Percentiles rank a stretch among this genome's conserved stretches.
These are phyloP conservation scores for Scytalidium sp. DNA, from an alignment of 2,329 filamentous ascomycete species.

Conservation along the genomic window DNA sequence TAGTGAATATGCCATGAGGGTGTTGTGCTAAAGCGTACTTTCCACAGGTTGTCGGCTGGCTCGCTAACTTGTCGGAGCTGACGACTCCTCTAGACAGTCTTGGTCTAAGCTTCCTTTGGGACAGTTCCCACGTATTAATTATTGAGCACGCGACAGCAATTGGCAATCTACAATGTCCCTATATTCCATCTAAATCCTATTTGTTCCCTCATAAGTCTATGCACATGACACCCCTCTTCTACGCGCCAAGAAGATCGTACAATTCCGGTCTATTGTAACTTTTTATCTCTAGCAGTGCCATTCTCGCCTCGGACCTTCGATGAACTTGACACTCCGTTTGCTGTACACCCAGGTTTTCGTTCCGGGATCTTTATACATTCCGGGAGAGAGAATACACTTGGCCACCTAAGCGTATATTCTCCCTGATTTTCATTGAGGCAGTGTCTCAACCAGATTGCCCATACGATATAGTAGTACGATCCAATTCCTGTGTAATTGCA, in stretches of 20 bases:
- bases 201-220: not conserved
- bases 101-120: not conserved
- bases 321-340: not conserved
- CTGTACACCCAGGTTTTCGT: not conserved
- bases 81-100: not conserved
- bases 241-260: not conserved
- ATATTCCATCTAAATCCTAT: not conserved
- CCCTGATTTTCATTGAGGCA: slow-evolving; percentile 65
- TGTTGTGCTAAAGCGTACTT: too few species aligned
- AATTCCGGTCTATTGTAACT: not conserved
- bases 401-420: slow-evolving; percentile 64
- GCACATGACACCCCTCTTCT: not conserved
- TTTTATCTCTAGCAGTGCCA: not conserved
- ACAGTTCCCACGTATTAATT: not conserved
- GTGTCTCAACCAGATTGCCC: slow-evolving; percentile 70
- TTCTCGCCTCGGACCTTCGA: not conserved
- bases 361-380: slow-evolving; percentile 12
- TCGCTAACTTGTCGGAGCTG: not conserved
- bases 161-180: not conserved
- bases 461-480: slow-evolving; percentile 68
- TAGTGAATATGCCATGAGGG: not conserved
- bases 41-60: not conserved
- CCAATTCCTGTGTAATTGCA: slow-evolving; percentile 46
- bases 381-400: slow-evolving; percentile 43
- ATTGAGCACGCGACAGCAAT: too few species aligned